phyloP scores from a whole-genome alignment of 345 rosid genomes.

The Chamaenerion angustifolium region DNA sequence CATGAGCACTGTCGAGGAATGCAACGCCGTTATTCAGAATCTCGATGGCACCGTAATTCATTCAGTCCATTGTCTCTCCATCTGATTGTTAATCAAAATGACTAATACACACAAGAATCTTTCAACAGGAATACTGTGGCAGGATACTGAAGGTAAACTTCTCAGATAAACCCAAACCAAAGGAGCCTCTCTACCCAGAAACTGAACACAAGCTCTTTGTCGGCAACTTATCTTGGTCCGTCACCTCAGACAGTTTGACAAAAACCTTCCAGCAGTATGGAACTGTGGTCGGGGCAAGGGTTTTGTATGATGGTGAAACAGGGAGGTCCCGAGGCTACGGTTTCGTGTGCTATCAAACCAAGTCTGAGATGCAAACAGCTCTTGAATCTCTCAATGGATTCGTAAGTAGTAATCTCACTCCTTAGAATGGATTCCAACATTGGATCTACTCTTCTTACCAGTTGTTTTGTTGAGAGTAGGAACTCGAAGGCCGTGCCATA shows the following conservation, averaged over 20 bases:
- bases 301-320: constrained; percentile 71
- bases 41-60: constrained; percentile 71
- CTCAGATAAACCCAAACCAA: constrained; percentile 55
- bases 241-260: constrained; percentile 53
- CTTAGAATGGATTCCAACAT: neutral
- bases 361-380: constrained; percentile 68
- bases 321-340: constrained; percentile 82
- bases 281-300: constrained; percentile 70
- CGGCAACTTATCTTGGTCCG: constrained; percentile 84
- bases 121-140: constrained; percentile 53
- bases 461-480: constrained; percentile 17
- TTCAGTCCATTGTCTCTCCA: neutral
- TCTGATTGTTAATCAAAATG: neutral
- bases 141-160: constrained; percentile 59
- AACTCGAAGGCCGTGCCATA: constrained; percentile 60
- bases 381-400: constrained; percentile 52
- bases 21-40: constrained; percentile 50
- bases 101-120: neutral
- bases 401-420: constrained; percentile 16
- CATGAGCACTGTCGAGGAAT: constrained; percentile 77
- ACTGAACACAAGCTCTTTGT: constrained; percentile 71
- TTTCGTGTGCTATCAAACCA: constrained; percentile 53
- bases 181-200: constrained; percentile 63
- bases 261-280: constrained; percentile 66
- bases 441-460: neutral